Base-by-base conservation (phyloP, 192 early-diverging fungal species). In the Coemansia sp. region DNA sequence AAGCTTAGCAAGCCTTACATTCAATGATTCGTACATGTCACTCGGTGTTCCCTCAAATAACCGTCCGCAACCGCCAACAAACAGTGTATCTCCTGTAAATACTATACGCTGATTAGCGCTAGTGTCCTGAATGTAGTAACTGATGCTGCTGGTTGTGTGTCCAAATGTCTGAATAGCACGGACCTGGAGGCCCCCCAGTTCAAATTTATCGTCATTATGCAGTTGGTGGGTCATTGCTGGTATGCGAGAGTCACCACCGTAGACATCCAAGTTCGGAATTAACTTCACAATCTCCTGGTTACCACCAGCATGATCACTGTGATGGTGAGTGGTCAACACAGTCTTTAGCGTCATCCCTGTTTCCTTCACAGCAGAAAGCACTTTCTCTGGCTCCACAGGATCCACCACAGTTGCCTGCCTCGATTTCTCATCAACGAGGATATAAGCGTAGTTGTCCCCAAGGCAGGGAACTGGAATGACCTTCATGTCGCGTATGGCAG, bases 31-130 rank as follows among this genome's bases (percentile, higher is more conserved):
- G 76, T 92, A 74, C 96, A 98, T 97, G 49, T 95, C 88, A 28
- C 80, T 67, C 0, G 92, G 82, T 0, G 88, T 89, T 12, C 94
- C 96, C 69, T 98, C 96, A 76, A 98, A 98, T 68, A 98, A 94
- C 21, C 88, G 70, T 5, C 96, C 96, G 69, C 94, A 97, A 7
- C 91, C 91, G 57, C 80, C 90, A 28, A 93, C 76, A 67, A 92
- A 93, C 51, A 93, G 73, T 8, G 90, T 93, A 56, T 93, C 91
- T 21, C 95, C 95, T 8, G 94, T 95, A 64, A 98, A 98, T 21
- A 93, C 93, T 16, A 86, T 89, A 50, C 75, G 78, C 53, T 92
- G 86, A 12, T 83, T 66, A 6, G 8, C 30, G 23, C 14, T 32
- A 9, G 71, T 82, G 68, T 89, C 88, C 34, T 82, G 83, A 18